These are phyloP conservation scores for Mortierella polycephala DNA, from an alignment of 371 early-diverging fungal genomes.

Conservation along the genomic window DNA sequence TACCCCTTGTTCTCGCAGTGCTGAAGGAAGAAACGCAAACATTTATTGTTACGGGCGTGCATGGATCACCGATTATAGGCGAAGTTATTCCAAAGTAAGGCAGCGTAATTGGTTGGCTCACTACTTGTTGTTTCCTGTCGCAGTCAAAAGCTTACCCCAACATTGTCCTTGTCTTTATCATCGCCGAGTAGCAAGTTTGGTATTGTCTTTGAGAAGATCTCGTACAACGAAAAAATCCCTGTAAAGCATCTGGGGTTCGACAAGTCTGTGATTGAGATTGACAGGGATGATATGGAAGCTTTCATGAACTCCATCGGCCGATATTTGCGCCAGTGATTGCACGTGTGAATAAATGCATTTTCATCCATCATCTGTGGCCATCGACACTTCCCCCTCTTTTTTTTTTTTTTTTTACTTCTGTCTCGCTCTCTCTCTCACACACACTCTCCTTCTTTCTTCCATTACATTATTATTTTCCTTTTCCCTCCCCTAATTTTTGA, in stretches of 20 bases:
- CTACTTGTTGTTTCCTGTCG: not conserved
- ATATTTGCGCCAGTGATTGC: conserved; percentile 30
- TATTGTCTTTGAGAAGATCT: conserved; percentile 43
- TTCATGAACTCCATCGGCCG: conserved; percentile 43
- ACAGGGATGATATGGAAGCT: conserved; percentile 43
- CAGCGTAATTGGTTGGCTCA: too few species aligned
- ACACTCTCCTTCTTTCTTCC: conserved; percentile 2
- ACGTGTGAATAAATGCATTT: not conserved
- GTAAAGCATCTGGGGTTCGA: conserved; percentile 38
- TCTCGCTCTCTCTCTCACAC: not conserved
- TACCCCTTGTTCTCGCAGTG: conserved; percentile 76
- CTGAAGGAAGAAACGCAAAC: conserved; percentile 68
- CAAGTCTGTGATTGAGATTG: conserved; percentile 46
- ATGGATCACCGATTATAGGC: conserved; percentile 69
- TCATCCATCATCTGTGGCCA: not conserved
- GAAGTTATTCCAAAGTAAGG: conserved; percentile 75
- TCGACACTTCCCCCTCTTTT: not conserved
- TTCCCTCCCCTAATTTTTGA: not conserved
- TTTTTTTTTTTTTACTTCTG: not conserved
- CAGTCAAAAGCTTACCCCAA: not conserved
- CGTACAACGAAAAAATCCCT: conserved; percentile 45
- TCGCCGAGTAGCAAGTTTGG: conserved; percentile 45
- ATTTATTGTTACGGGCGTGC: conserved; percentile 76
- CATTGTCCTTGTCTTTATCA: not conserved
- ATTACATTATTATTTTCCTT: not conserved